Percentiles rank a stretch among this genome's conserved stretches.
These are phyloP conservation scores for Leccinum uliginosum DNA, from an alignment of 768 basidiomycete genomes.

Conservation along the genomic window DNA sequence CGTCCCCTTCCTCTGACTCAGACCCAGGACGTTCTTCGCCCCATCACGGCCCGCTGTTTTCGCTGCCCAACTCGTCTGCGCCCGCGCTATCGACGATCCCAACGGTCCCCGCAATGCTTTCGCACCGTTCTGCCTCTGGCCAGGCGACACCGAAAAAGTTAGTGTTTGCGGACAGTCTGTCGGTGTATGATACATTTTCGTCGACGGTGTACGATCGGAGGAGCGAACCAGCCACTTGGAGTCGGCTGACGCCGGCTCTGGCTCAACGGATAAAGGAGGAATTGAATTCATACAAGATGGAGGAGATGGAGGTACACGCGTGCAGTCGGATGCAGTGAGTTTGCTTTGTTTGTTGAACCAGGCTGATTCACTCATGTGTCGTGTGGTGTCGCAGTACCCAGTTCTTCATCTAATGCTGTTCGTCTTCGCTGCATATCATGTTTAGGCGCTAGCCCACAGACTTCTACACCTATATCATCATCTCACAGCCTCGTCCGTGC, in stretches of 20 bases:
- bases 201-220: conserved; percentile 87
- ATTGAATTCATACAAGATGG: conserved; percentile 98
- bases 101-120: conserved; percentile 44
- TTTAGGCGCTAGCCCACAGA: conserved; percentile 30
- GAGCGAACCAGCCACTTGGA: conserved; percentile 97
- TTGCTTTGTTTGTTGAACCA: not conserved
- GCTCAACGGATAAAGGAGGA: conserved; percentile 98
- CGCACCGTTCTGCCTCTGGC: conserved; percentile 71
- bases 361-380: not conserved
- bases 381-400: conserved; percentile 54
- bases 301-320: conserved; percentile 99
- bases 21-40: conserved; percentile 34
- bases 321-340: conserved; percentile 87
- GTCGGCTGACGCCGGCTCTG: conserved; percentile 87
- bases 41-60: conserved; percentile 53
- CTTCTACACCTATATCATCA: conserved; percentile 22
- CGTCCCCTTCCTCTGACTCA: conserved; percentile 33
- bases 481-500: conserved; percentile 9
- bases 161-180: conserved; percentile 87
- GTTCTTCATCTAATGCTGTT: conserved; percentile 70
- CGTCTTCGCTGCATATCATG: conserved; percentile 23
- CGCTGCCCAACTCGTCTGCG: conserved; percentile 84
- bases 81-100: conserved; percentile 70
- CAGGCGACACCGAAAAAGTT: conserved; percentile 72
- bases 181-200: conserved; percentile 97